Evolutionary conservation across 805 yeast species (phyloP).

Genomic region (Scheffersomyces ergatensis): DNA sequence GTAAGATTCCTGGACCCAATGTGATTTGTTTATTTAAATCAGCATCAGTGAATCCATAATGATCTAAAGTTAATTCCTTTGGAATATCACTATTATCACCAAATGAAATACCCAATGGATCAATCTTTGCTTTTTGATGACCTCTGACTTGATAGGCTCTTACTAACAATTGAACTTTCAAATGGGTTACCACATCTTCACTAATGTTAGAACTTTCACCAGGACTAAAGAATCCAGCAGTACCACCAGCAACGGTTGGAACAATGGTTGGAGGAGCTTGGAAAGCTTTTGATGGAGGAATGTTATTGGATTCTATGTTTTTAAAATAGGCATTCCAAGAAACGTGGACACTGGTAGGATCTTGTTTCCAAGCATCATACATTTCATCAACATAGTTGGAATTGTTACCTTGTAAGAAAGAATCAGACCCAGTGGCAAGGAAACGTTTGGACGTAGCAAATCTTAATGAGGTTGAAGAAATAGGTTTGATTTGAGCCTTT

Average conservation of each 20-base stretch:
- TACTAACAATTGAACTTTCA: slow-evolving; percentile 93
- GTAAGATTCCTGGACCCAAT: slow-evolving; percentile 96
- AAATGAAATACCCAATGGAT: slow-evolving; percentile 89
- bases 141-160: slow-evolving; percentile 99
- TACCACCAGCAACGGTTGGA: slow-evolving; percentile 78
- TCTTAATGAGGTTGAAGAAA: background rate
- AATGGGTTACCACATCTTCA: slow-evolving; percentile 76
- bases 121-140: slow-evolving; percentile 91
- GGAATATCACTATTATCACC: slow-evolving; percentile 69
- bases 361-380: slow-evolving; percentile 92
- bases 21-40: slow-evolving; percentile 83
- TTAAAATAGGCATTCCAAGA: slow-evolving; percentile 98
- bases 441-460: slow-evolving; percentile 14
- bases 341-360: slow-evolving; percentile 87
- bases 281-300: slow-evolving; percentile 75
- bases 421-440: slow-evolving; percentile 48
- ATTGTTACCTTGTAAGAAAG: slow-evolving; percentile 78
- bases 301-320: slow-evolving; percentile 71
- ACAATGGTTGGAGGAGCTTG: slow-evolving; percentile 88
- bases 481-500: slow-evolving; percentile 18
- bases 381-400: slow-evolving; percentile 95
- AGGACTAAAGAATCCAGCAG: slow-evolving; percentile 60
- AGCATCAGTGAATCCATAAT: slow-evolving; percentile 85
- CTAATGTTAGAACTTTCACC: slow-evolving; percentile 43
- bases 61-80: slow-evolving; percentile 84